Evolutionary conservation across 73 alveolate genomes (phyloP), one percentile per base, ranked within the genome.

Genomic region (Paramecium caudatum): DNA sequence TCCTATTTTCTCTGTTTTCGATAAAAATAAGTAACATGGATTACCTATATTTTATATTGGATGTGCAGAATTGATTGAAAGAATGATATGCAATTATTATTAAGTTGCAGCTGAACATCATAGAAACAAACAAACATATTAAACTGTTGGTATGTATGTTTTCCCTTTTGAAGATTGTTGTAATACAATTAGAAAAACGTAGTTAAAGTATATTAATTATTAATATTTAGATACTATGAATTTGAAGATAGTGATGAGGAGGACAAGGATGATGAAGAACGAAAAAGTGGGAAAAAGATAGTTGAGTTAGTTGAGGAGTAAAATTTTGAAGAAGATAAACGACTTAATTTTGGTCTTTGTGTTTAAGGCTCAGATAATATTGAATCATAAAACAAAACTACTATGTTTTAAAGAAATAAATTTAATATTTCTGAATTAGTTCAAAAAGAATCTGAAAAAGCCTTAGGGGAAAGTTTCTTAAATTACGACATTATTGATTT

Each of bases 131-230:
- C 15, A 41, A 17, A 37, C 7, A 6, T 74, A 74, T 45, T 41
- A 30, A n/a, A 41, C 88, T 15, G 88, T 74, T 17, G 88, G 88
- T 21, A 1, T 21, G 15, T 74, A 74, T 43, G 65, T 21, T 13
- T 74, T 37, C 43, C 88, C 88, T 36, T 74, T 74, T 43, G 65
- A 74, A 74, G 62, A 74, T 39, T 23, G 47, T 74, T 45, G 45
- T 43, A 45, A 41, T 1, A 41, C 7, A 47, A 27, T 45, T 36
- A 32, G 32, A 74, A 41, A 45, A 19, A 13, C 17, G 17, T 41
- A 19, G 47, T 12, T 65, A 30, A 32, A 34, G 47, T 74, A 74
- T 15, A 0, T 17, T 4, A 43, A 1, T 8, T 10, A 9, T 5
- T 8, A 9, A 33, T n/a, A 32, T 2, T 9, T 3, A 32, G 50